Conservation (phyloP, 1,139 yeast genomes). For the Magnusiomyces clavatus region DNA sequence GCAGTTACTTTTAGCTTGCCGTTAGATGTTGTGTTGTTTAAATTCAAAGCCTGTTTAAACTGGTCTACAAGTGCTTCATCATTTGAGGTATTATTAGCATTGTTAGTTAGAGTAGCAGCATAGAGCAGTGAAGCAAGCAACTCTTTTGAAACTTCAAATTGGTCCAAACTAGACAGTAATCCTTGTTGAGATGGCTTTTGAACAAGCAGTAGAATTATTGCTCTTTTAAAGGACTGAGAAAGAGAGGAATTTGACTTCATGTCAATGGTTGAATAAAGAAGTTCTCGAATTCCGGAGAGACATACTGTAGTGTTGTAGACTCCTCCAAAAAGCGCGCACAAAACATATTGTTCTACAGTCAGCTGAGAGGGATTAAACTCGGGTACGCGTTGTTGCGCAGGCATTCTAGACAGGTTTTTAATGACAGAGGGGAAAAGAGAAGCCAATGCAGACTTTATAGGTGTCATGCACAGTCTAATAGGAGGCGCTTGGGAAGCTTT, state of each 20-base stretch:
- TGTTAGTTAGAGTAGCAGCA: not conserved
- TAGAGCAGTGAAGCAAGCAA: not conserved
- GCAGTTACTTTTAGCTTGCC: not conserved
- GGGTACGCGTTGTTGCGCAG: conserved; percentile 10
- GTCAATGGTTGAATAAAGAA: not conserved
- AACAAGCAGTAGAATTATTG: not conserved
- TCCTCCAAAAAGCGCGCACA: conserved; percentile 14
- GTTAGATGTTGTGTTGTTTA: not conserved
- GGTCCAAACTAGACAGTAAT: no score
- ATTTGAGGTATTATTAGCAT: not conserved
- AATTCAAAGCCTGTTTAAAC: not conserved
- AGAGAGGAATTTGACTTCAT: no score
- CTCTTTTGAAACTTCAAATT: no score
- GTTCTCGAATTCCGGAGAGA: conserved; percentile 5
- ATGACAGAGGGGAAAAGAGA: conserved; percentile 11
- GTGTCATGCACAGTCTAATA: conserved; percentile 6
- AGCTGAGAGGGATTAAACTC: conserved; percentile 9
- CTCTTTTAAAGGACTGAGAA: not conserved
- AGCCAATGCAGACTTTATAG: conserved; percentile 7
- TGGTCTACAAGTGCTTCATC: not conserved
- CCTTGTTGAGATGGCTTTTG: not conserved
- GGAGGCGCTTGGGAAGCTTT: not conserved
- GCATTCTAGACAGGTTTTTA: conserved; percentile 8
- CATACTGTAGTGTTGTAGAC: conserved; percentile 7
- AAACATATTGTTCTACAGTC: conserved; percentile 9